Conservation (phyloP, 805 yeast genomes). For the Teunomyces stri region DNA sequence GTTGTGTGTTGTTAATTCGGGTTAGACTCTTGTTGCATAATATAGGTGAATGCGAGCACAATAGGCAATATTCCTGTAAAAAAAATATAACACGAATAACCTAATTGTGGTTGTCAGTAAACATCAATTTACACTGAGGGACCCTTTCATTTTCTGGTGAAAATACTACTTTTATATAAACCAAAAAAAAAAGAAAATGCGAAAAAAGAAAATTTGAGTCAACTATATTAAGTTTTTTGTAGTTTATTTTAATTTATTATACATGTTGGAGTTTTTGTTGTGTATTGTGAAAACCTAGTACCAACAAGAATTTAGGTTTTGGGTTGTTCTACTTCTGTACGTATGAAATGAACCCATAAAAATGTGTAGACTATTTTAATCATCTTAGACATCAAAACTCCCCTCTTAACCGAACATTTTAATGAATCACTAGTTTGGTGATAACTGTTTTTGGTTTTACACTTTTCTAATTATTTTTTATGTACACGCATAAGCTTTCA, state of each 20-base stretch:
- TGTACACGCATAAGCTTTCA: slow-evolving; percentile 1
- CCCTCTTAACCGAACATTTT: not conserved
- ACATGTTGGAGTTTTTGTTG: not conserved
- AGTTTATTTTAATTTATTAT: slow-evolving; percentile 2
- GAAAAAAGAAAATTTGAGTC: slow-evolving; percentile 4
- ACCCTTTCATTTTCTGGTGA: slow-evolving; percentile 2
- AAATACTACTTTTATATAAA: slow-evolving; percentile 4
- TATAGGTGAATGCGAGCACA: not conserved
- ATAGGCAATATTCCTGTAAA: not conserved
- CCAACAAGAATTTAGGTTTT: not conserved
- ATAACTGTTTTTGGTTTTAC: slow-evolving; percentile 1
- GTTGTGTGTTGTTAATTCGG: not conserved
- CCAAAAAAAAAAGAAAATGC: slow-evolving; percentile 3
- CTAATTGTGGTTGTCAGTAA: not conserved
- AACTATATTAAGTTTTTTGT: slow-evolving; percentile 1
- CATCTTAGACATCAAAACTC: not conserved
- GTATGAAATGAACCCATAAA: not conserved
- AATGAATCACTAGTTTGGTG: slow-evolving; percentile 1
- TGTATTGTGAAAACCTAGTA: not conserved
- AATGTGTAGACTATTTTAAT: not conserved
- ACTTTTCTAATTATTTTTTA: slow-evolving; percentile 3
- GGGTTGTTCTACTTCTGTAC: not conserved
- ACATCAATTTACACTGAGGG: slow-evolving; percentile 3
- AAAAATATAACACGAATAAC: not conserved
- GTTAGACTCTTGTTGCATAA: not conserved